phyloP scores from a whole-genome alignment of 2,329 filamentous ascomycete genomes.

The Amesomyces nigricolor region DNA sequence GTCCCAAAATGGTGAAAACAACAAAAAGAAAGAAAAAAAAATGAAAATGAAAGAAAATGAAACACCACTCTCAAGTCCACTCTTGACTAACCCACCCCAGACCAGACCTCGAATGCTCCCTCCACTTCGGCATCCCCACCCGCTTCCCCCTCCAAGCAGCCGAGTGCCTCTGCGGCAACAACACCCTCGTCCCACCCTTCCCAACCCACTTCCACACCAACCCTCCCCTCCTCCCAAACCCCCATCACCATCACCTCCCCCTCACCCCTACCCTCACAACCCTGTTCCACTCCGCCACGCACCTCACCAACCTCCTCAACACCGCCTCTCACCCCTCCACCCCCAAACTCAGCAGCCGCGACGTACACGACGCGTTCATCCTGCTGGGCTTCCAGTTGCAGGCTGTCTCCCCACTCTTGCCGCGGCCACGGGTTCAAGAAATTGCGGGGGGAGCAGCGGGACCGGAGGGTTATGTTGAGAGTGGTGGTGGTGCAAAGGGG shows the following conservation, averaged over 20 bases:
- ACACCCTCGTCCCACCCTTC: not conserved
- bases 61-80: not conserved
- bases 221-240: not conserved
- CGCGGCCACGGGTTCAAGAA: not conserved
- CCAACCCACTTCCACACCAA: not conserved
- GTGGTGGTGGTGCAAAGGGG: not conserved
- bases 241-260: not conserved
- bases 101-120: slow-evolving; percentile 12
- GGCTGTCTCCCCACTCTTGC: slow-evolving; percentile 20
- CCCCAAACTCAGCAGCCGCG: slow-evolving; percentile 18
- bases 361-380: slow-evolving; percentile 28
- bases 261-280: not conserved
- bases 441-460: too few species aligned
- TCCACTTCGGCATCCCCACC: slow-evolving; percentile 7
- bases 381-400: slow-evolving; percentile 28
- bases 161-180: not conserved
- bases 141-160: slow-evolving; percentile 4
- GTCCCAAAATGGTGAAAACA: too few species aligned
- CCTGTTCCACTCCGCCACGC: slow-evolving; percentile 2
- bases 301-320: slow-evolving; percentile 1
- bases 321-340: not conserved
- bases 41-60: too few species aligned
- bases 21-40: too few species aligned
- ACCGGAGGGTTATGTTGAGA: too few species aligned
- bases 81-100: not conserved